Percentiles rank a stretch among this genome's conserved stretches.
Evolutionary conservation across 345 rosid genomes (phyloP).

Genomic region (Nephelium lappaceum): DNA sequence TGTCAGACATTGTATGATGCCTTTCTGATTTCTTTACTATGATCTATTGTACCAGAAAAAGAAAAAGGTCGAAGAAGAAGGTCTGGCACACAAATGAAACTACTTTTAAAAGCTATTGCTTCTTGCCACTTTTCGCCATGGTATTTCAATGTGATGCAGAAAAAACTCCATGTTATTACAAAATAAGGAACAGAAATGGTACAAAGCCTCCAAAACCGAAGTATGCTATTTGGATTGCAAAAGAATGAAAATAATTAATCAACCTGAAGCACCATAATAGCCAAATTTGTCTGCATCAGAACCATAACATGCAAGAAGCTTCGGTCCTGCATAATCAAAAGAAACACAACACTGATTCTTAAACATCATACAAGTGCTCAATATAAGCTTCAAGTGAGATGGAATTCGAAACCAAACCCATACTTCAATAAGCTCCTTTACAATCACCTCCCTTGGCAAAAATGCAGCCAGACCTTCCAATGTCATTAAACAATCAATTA

Average conservation of each 20-base stretch:
- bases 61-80: background rate
- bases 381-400: slow-evolving; percentile 11
- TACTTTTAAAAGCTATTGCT: background rate
- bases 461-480: slow-evolving; percentile 73
- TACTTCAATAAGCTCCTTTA: slow-evolving; percentile 82
- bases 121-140: background rate
- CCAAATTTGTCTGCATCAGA: slow-evolving; percentile 74
- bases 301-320: slow-evolving; percentile 64
- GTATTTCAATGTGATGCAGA: background rate
- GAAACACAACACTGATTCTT: slow-evolving; percentile 21
- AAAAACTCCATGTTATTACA: background rate
- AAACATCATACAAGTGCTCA: slow-evolving; percentile 19
- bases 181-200: slow-evolving; percentile 3
- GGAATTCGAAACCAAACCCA: slow-evolving; percentile 26
- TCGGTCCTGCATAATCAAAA: slow-evolving; percentile 56
- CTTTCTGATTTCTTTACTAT: background rate
- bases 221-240: slow-evolving; percentile 14
- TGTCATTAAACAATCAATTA: slow-evolving; percentile 76
- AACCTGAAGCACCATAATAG: slow-evolving; percentile 80
- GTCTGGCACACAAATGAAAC: background rate
- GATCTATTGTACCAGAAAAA: background rate
- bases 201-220: slow-evolving; percentile 5
- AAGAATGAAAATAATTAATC: slow-evolving; percentile 18
- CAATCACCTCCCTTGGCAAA: slow-evolving; percentile 67
- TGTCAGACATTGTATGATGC: background rate